Evolutionary conservation across 257 asterid species (phyloP).

Genomic region (Solanum raphanifolium): DNA sequence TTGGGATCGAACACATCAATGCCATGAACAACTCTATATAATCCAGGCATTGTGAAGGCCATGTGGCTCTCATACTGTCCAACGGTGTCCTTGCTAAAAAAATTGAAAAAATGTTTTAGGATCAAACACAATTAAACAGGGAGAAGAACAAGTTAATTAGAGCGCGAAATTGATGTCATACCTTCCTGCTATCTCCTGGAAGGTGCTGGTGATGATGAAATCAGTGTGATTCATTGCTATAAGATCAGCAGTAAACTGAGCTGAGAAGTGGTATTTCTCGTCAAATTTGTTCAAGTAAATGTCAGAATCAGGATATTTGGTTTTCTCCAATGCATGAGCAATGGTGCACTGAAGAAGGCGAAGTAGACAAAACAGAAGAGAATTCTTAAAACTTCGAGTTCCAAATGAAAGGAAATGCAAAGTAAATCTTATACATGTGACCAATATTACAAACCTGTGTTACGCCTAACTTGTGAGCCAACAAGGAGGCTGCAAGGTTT

Average conservation of each 20-base stretch:
- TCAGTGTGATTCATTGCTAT: slow-evolving; percentile 98
- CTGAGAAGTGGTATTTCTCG: slow-evolving; percentile 88
- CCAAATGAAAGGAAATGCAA: not conserved
- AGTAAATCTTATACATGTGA: not conserved
- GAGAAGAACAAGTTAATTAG: not conserved
- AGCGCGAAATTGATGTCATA: not conserved
- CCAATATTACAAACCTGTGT: slow-evolving; percentile 48
- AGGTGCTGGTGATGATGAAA: slow-evolving; percentile 95
- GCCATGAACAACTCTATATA: slow-evolving; percentile 89
- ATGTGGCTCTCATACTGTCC: slow-evolving; percentile 97
- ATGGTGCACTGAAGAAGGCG: slow-evolving; percentile 57
- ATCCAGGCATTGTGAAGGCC: slow-evolving; percentile 97
- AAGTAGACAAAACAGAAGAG: not conserved
- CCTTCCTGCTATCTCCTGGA: slow-evolving; percentile 99
- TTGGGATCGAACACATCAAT: slow-evolving; percentile 90
- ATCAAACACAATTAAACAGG: not conserved
- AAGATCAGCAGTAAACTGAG: slow-evolving; percentile 93
- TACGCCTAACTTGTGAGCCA: slow-evolving; percentile 94
- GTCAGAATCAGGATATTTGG: slow-evolving; percentile 91
- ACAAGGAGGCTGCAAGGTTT: slow-evolving; percentile 86
- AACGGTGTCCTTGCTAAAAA: slow-evolving; percentile 80
- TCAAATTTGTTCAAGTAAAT: slow-evolving; percentile 66
- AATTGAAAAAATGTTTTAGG: not conserved
- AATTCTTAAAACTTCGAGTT: not conserved
- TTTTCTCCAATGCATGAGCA: slow-evolving; percentile 95